Percentiles rank a stretch among this genome's conserved stretches.
phyloP scores from a whole-genome alignment of 176 grass and related monocot genomes.

The Melocanna baccifera region DNA sequence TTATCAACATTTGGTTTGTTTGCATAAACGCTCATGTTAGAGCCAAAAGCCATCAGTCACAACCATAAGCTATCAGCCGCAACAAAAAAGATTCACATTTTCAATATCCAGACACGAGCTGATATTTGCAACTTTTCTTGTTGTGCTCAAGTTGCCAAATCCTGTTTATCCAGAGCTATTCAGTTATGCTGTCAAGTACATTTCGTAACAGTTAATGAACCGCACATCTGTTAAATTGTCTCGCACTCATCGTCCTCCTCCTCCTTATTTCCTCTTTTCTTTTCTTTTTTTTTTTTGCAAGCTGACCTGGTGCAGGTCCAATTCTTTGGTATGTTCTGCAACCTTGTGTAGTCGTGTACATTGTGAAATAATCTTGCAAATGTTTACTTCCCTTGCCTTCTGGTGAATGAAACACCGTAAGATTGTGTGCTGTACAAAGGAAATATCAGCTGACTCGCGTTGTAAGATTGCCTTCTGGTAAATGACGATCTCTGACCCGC shows the following conservation, averaged over 20 bases:
- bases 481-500: neutral
- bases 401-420: neutral
- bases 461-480: too few relatives aligned
- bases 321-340: neutral
- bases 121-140: neutral
- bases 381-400: neutral
- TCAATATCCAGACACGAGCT: neutral
- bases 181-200: neutral
- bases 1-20: too few relatives aligned
- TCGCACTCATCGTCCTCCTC: neutral
- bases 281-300: neutral
- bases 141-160: neutral
- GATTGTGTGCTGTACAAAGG: neutral
- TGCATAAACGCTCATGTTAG: too few relatives aligned
- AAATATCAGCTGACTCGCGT: too few relatives aligned
- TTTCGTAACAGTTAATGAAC: neutral
- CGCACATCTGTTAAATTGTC: neutral
- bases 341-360: neutral
- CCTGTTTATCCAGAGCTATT: neutral
- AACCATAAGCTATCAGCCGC: too few relatives aligned
- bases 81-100: neutral
- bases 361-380: neutral
- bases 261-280: too few relatives aligned
- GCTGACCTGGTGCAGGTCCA: neutral
- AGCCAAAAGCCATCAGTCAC: too few relatives aligned